Evolutionary conservation across 169 alveolate genomes (phyloP).

Genomic region (Pseudocohnilembus persalinus): DNA sequence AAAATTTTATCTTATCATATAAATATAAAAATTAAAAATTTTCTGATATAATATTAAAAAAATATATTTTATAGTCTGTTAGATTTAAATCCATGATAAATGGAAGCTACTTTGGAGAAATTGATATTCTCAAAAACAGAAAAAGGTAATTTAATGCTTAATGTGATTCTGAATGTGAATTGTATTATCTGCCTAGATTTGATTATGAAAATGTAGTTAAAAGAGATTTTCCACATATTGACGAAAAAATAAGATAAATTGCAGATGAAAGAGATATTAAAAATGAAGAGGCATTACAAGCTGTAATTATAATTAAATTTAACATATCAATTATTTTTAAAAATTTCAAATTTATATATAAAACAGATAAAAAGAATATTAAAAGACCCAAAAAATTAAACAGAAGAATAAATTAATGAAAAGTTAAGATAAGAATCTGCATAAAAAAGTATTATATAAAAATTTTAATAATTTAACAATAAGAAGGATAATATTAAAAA

Average conservation of each 20-base stretch:
- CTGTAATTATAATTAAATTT: slow-evolving; percentile 9
- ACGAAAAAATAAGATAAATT: slow-evolving; percentile 38
- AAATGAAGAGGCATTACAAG: slow-evolving; percentile 28
- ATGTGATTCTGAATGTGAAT: slow-evolving; percentile 40
- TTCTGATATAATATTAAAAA: no score
- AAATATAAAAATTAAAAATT: no score
- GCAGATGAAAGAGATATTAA: slow-evolving; percentile 42
- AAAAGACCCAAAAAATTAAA: neutral
- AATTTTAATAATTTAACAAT: no score
- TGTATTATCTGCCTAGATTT: slow-evolving; percentile 23
- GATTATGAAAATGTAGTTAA: slow-evolving; percentile 30
- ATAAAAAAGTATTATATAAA: no score
- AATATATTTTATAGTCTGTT: slow-evolving; percentile 1
- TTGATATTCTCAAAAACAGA: slow-evolving; percentile 46
- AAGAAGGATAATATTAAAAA: no score
- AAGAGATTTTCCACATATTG: slow-evolving; percentile 48
- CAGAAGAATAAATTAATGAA: neutral
- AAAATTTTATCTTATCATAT: neutral
- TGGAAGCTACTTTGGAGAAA: slow-evolving; percentile 66
- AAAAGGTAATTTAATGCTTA: slow-evolving; percentile 28
- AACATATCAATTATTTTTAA: no score
- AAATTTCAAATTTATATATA: no score
- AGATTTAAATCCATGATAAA: slow-evolving; percentile 45
- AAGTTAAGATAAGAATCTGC: neutral
- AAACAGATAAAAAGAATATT: neutral